Evolutionary conservation across 2,329 filamentous ascomycete species (phyloP).

Genomic region (Sphaceloma murrayae): DNA sequence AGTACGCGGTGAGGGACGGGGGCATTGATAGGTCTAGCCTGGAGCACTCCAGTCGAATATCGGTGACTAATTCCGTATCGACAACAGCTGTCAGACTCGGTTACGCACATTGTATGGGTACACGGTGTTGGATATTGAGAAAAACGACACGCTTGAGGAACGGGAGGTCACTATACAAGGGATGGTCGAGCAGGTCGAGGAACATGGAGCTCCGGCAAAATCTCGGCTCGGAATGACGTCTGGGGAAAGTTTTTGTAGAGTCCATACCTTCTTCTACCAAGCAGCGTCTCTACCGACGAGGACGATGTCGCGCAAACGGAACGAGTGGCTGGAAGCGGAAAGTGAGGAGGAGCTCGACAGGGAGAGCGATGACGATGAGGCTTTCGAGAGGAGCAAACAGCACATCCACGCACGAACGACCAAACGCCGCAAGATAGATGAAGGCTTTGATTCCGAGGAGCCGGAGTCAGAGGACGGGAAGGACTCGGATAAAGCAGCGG

Average conservation of each 20-base stretch:
- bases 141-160: too few species aligned
- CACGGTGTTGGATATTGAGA: too few species aligned
- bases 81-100: too few species aligned
- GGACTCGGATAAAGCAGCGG: conserved; percentile 19
- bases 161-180: too few species aligned
- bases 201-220: conserved; percentile 4
- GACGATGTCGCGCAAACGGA: conserved; percentile 59
- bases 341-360: conserved; percentile 38
- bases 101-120: too few species aligned
- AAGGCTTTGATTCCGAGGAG: conserved; percentile 26
- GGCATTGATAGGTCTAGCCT: too few species aligned
- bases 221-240: conserved; percentile 11
- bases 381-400: conserved; percentile 55
- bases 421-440: conserved; percentile 55
- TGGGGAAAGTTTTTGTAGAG: not conserved
- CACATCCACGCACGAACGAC: conserved; percentile 36
- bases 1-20: too few species aligned
- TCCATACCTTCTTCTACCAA: not conserved
- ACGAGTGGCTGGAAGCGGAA: conserved; percentile 55
- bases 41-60: too few species aligned
- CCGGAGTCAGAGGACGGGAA: conserved; percentile 26
- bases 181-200: too few species aligned
- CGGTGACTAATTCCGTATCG: too few species aligned
- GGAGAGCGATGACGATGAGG: too few species aligned
- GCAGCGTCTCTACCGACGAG: conserved; percentile 39